Base-by-base conservation (phyloP, 805 yeast genomes). In the Metschnikowia kofuensis region DNA sequence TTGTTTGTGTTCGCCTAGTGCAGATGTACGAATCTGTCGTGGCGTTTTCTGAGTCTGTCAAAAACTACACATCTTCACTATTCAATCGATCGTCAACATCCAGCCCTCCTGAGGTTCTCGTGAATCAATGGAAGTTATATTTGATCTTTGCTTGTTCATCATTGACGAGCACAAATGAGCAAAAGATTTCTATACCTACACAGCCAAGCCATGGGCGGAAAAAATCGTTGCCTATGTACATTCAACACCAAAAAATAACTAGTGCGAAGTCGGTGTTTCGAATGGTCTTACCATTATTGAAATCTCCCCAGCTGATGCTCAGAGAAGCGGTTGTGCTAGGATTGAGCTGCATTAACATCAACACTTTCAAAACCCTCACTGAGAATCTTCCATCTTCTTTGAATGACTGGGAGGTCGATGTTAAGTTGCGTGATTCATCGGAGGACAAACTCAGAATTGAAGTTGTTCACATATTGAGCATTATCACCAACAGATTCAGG, bases 121-220 rank as follows among this genome's bases (percentile, higher is more conserved):
- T 87, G 4, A 89, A 86, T 51, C 96, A 89, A 63, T 89, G 96
- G 96, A 87, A 87, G 65, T 73, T 91, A 3, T 94, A 85, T 61
- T 69, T 94, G 59, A 86, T 92, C 40, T 94, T 90, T 49, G 97
- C 96, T 0, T 92, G 98, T 60, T 83, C 92, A 15, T 89, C 97
- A 0, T 68, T 94, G 53, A 94, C 99, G 0, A 81, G 95, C 0
- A 90, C 97, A 0, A 87, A 81, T 52, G 96, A 90, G 49, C 97
- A 90, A 61, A 82, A 87, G 56, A 67, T 89, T 5, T 70, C 78
- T 21, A 71, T 78, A 34, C 81, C 82, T 0, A 59, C 68, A 9
- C 72, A 71, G 10, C 77, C 78, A 41, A 49, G 50, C 13, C 95
- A 87, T 58, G 83, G 85, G 0, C 73, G 94, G 50, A 90, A 89